A percentile compares a stretch with the other conserved stretches of the same genome.
These are phyloP conservation scores for Penicillium frequentans DNA, from an alignment of 2,329 filamentous ascomycete species.

Conservation along the genomic window DNA sequence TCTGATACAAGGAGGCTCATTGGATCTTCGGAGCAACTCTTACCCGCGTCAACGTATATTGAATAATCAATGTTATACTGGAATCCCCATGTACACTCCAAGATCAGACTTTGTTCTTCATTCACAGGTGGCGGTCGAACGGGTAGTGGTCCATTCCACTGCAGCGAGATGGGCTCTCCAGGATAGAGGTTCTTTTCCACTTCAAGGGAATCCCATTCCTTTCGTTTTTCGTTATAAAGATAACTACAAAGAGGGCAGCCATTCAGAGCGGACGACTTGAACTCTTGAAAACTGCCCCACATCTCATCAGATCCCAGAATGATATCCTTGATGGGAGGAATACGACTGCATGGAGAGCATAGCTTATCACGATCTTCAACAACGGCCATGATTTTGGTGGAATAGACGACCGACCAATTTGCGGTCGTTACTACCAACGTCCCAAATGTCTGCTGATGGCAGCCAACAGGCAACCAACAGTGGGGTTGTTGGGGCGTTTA, in stretches of 20 bases:
- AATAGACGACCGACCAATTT: neutral
- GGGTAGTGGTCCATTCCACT: neutral
- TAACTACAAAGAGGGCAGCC: neutral
- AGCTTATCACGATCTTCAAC: neutral
- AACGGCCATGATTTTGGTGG: neutral
- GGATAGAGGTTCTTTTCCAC: neutral
- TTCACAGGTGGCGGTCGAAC: neutral
- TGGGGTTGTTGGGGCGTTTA: neutral
- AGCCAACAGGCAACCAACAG: no score
- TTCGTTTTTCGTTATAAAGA: neutral
- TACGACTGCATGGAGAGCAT: neutral
- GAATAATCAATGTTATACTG: neutral
- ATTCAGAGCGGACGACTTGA: neutral
- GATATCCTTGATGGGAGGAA: neutral
- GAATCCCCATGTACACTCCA: neutral
- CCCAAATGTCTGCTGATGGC: no score
- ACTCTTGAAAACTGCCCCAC: neutral
- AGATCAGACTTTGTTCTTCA: neutral
- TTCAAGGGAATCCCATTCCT: neutral
- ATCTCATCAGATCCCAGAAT: neutral
- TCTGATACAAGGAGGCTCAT: neutral
- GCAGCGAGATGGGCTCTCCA: neutral
- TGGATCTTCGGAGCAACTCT: neutral
- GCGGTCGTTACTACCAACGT: no score
- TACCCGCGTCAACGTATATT: neutral